Evolutionary conservation across 2,329 filamentous ascomycete species (phyloP), one percentile per base, ranked within the genome.

Genomic region (Dothiorella sarmentorum): DNA sequence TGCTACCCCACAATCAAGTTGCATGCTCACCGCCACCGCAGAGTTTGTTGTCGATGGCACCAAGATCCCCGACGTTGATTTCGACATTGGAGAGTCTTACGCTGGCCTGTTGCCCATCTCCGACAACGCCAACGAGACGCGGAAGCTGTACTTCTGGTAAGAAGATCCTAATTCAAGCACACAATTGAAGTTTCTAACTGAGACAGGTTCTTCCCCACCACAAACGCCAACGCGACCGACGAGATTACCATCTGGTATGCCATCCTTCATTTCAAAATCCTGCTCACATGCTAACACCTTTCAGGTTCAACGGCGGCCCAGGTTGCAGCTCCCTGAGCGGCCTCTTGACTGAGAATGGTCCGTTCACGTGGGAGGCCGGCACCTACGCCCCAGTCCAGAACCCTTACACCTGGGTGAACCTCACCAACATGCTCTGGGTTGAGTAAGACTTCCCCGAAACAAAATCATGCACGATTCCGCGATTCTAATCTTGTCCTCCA

Each of bases 271-370:
- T 3, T 11, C 24, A 17, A n/a, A 2, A 7, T 33, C 4, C 9
- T 33, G 4, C 5, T 17, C 58, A 61, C 18, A 13, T 11, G 11
- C 42, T 56, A 4, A 33, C 61, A 65, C 13, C 38, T 2, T n/a
- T 3, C 24, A 71, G 68, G 69, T 66, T 73, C 51, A 73, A 74
- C 45, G 71, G 71, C 26, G 71, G 71, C 7, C 73, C 74, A 6
- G 74, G 74, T 2, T 76, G 74, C 62, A 70, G 66, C 29, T 88
- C 85, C 1, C 78, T 90, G 6, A 80, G 85, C 63, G 88, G 87
- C 7, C 76, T 92, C 1, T 70, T 93, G 9, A 87, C 90, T 52
- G 89, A 93, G 65, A 92, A 91, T 65, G 89, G 90, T 0, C 87
- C 89, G 0, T 72, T 72, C 53, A 69, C 63, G 1, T 75, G 72